These are phyloP conservation scores for Catunica adiposa DNA, from an alignment of 2,329 filamentous ascomycete species.

Conservation along the genomic window DNA sequence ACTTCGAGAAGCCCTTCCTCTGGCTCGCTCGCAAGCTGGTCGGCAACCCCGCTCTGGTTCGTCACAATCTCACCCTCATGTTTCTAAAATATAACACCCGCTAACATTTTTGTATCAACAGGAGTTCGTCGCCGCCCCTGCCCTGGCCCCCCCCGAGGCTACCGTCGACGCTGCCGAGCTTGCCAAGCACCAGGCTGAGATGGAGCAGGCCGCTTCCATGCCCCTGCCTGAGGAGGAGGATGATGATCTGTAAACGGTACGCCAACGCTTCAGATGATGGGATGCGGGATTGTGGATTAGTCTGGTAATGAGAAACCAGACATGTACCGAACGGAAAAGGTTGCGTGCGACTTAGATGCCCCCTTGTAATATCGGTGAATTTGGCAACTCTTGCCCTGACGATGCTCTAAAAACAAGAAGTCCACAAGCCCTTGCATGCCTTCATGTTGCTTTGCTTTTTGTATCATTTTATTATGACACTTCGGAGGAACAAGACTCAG, in stretches of 20 bases:
- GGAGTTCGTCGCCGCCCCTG: conserved; percentile 94
- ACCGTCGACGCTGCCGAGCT: conserved; percentile 73
- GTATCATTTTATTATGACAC: too few species aligned
- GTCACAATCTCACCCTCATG: conserved; percentile 20
- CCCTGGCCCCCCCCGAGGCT: conserved; percentile 85
- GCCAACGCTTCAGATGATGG: conserved; percentile 10
- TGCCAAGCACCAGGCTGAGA: conserved; percentile 72
- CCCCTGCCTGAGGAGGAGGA: conserved; percentile 90
- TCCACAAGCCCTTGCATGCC: too few species aligned
- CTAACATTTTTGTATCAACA: conserved; percentile 23
- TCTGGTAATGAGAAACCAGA: conserved; percentile 13
- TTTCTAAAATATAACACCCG: not conserved
- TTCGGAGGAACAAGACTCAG: too few species aligned
- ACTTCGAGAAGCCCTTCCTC: conserved; percentile 99
- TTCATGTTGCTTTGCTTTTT: too few species aligned
- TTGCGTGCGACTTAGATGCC: conserved; percentile 8
- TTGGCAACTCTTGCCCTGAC: conserved; percentile 3
- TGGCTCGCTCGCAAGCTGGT: conserved; percentile 98
- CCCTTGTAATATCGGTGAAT: conserved; percentile 13
- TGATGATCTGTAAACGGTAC: conserved; percentile 39
- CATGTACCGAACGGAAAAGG: conserved; percentile 14
- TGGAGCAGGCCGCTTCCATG: conserved; percentile 61
- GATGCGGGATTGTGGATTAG: conserved; percentile 11
- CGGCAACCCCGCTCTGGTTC: conserved; percentile 72
- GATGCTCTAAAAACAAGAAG: not conserved